A percentile compares a stretch with the other conserved stretches of the same genome.
phyloP scores from a whole-genome alignment of 345 rosid genomes.

The Eutrema japonicum region DNA sequence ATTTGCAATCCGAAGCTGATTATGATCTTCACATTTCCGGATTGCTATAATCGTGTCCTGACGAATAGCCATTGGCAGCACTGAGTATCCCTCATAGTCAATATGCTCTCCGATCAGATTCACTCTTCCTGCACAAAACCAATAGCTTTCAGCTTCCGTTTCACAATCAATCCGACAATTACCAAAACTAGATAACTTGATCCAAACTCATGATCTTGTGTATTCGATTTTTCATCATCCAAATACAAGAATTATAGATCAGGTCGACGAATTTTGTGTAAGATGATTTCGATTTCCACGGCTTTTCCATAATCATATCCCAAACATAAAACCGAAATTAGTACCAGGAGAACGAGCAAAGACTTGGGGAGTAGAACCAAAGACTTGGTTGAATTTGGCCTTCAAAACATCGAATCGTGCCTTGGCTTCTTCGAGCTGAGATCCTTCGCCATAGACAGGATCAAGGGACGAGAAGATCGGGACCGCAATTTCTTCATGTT shows the following conservation, averaged over 20 bases:
- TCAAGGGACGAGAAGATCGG: slow-evolving; percentile 69
- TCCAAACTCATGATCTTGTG: neutral
- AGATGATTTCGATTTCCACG: neutral
- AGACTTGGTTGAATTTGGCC: slow-evolving; percentile 62
- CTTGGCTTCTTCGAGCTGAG: slow-evolving; percentile 76
- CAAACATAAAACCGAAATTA: neutral
- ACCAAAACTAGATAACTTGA: neutral
- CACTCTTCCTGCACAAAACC: slow-evolving; percentile 69
- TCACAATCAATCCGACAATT: slow-evolving; percentile 18
- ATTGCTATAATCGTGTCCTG: slow-evolving; percentile 90
- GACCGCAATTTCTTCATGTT: slow-evolving; percentile 67
- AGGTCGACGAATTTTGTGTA: neutral
- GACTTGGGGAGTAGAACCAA: slow-evolving; percentile 68
- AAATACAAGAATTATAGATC: neutral
- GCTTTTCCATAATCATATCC: neutral
- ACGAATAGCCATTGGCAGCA: slow-evolving; percentile 97
- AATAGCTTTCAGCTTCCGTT: neutral
- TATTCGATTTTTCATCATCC: neutral
- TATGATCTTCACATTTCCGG: slow-evolving; percentile 58
- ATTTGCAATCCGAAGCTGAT: slow-evolving; percentile 71
- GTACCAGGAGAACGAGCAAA: slow-evolving; percentile 94
- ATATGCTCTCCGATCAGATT: slow-evolving; percentile 98
- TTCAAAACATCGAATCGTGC: slow-evolving; percentile 68
- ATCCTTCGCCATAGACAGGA: slow-evolving; percentile 75
- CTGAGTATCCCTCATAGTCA: slow-evolving; percentile 98